These are phyloP conservation scores for Brassica napus DNA, from an alignment of 345 rosid genomes.

Conservation along the genomic window DNA sequence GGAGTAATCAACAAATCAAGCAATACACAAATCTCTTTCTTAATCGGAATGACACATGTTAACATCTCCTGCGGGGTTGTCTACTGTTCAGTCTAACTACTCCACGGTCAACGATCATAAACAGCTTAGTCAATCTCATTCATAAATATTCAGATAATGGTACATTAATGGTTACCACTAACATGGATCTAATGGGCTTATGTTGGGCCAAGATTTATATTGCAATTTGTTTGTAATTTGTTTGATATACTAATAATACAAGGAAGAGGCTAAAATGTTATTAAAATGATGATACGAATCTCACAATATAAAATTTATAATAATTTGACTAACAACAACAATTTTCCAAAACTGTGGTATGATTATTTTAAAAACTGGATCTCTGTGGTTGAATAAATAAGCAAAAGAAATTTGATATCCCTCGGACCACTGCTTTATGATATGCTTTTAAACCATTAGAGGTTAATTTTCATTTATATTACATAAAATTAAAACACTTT, in stretches of 20 bases:
- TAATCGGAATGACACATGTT: slow-evolving; percentile 27
- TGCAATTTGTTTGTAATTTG: background rate
- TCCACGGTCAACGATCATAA: slow-evolving; percentile 36
- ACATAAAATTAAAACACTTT: slow-evolving; percentile 12
- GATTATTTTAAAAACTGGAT: background rate
- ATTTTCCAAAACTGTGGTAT: slow-evolving; percentile 7
- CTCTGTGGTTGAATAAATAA: slow-evolving; percentile 11
- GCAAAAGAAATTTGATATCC: background rate
- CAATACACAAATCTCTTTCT: slow-evolving; percentile 18
- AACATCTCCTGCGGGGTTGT: background rate
- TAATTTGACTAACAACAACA: slow-evolving; percentile 27
- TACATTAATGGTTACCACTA: background rate
- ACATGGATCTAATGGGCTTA: background rate
- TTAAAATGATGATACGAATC: slow-evolving; percentile 26
- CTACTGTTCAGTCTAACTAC: slow-evolving; percentile 17
- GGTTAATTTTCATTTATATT: background rate
- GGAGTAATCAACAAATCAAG: slow-evolving; percentile 15
- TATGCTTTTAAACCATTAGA: slow-evolving; percentile 11
- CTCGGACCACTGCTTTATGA: slow-evolving; percentile 28
- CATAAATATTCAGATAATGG: background rate
- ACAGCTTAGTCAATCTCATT: slow-evolving; percentile 1
- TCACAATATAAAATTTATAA: slow-evolving; percentile 4
- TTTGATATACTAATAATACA: background rate
- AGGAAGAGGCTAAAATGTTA: background rate
- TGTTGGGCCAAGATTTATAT: background rate